Evolutionary conservation across 202 grass and related monocot species (phyloP).

Genomic region (Cymbopogon flexuosus): DNA sequence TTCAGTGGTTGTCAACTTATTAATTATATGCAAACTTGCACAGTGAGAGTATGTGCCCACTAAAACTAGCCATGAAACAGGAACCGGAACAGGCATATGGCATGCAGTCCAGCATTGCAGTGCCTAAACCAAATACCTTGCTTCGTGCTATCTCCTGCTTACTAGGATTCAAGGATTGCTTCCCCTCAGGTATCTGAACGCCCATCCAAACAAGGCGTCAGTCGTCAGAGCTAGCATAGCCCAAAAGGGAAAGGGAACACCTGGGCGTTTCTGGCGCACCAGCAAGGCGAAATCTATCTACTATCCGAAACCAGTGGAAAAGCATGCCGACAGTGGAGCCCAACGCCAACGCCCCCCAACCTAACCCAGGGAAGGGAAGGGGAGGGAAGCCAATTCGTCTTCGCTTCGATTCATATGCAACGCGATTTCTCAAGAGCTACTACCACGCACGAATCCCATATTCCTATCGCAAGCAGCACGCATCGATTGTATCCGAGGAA

Average conservation of each 20-base stretch:
- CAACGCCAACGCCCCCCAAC: constrained; percentile 10
- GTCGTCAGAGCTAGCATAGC: not conserved
- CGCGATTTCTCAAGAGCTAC: not conserved
- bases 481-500: not conserved
- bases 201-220: not conserved
- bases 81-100: not conserved
- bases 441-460: not conserved
- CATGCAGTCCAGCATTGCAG: not conserved
- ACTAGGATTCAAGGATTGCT: not conserved
- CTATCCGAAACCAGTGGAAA: not conserved
- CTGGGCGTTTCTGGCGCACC: not conserved
- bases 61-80: not conserved
- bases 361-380: not conserved
- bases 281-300: not conserved
- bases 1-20: not conserved
- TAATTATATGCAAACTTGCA: not conserved
- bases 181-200: not conserved
- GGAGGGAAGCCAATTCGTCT: not conserved
- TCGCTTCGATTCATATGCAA: not conserved
- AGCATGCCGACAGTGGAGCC: constrained; percentile 7
- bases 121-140: not conserved
- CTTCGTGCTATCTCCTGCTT: not conserved
- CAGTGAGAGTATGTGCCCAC: not conserved
- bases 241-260: constrained; percentile 10
- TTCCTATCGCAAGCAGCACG: not conserved